Evolutionary conservation across 192 early-diverging fungal genomes (phyloP), one percentile per base, ranked within the genome.

Genomic region (Coemansia sp.): DNA sequence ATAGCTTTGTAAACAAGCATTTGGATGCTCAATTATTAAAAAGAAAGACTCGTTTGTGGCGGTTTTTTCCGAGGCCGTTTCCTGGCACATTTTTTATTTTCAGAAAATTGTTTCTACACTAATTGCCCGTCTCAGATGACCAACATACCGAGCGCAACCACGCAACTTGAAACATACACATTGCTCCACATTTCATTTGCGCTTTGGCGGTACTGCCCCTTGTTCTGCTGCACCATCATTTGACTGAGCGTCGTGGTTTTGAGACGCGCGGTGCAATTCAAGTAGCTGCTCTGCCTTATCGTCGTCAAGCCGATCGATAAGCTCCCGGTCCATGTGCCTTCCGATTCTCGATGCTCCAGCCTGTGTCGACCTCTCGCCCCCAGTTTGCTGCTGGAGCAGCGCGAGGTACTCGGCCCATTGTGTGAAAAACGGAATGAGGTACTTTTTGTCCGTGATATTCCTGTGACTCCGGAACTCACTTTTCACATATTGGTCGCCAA

Each of bases 401-500:
- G 60, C 22, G 21, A 82, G 55, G 26, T 82, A 82, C 28, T 62
- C 52, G 6, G 69, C 55, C 79, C 79, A 82, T 50, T 82, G 79
- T 4, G 55, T 38, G 36, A 77, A 82, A 36, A 82, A 82, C 19
- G 63, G 79, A 6, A 66, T 70, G 22, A 82, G 53, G 38, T 58
- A 74, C 55, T 61, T 67, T 46, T 60, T 60, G 14, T 82, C 79
- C 4, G 64, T 77, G 12, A 82, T 71, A 10, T 60, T 52, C 19
- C 59, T 58, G 55, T 82, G 79, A 59, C 65, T 82, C 37, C 74
- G 60, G 46, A 82, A 82, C 64, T 82, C 79, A 12, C 69, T 61
- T 10, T 70, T 64, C 28, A 82, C 79, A 49, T 82, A 82, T 57
- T 82, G 73, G 64, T 82, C 79, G 17, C 79, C 79, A n/a, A 82